Evolutionary conservation across 192 early-diverging fungal genomes (phyloP), one percentile per base, ranked within the genome.

Genomic region (Coemansia sp.): DNA sequence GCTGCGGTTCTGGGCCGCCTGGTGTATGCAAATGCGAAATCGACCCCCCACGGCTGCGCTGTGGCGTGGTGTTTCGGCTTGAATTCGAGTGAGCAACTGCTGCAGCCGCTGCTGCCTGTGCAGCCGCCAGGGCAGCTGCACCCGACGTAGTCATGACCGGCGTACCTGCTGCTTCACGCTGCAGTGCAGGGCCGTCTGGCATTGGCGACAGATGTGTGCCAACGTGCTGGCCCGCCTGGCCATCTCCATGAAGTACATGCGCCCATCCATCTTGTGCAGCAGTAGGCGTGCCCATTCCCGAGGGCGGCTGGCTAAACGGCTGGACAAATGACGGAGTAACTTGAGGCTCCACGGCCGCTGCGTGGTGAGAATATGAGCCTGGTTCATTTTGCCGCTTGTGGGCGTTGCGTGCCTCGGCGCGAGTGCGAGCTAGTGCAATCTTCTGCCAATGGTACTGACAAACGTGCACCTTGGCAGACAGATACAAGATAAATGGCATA

Each of bases 361-460:
- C n/a, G 38, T 55, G 59, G 22, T 57, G 57, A n/a, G 32, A 22
- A 50, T 60, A 25, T 10, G 24, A 43, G 62, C 22, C 58, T 14
- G 51, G 14, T 17, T 12, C 51, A 7, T 32, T 32, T 23, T 22
- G 21, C 11, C 24, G 51, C 51, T 53, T 23, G 12, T 17, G 24
- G 24, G 51, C 32, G 9, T 22, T n/a, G 35, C 49, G 56, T 14
- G 70, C 54, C 1, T 80, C 72, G 6, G 68, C 43, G 24, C 77
- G 67, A 1, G 66, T 74, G 48, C 77, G 65, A 2, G 77, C 68
- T 45, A 80, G 48, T 5, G 77, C 77, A 55, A 80, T 74, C 62
- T 80, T 80, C 22, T 80, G 77, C 79, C 73, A 81, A 27, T 81
- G 79, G 70, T 81, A 81, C 61, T 75, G 73, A 55, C 79, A 81